Evolutionary conservation across 345 rosid species (phyloP).

Genomic region (Populus ilicifolia): DNA sequence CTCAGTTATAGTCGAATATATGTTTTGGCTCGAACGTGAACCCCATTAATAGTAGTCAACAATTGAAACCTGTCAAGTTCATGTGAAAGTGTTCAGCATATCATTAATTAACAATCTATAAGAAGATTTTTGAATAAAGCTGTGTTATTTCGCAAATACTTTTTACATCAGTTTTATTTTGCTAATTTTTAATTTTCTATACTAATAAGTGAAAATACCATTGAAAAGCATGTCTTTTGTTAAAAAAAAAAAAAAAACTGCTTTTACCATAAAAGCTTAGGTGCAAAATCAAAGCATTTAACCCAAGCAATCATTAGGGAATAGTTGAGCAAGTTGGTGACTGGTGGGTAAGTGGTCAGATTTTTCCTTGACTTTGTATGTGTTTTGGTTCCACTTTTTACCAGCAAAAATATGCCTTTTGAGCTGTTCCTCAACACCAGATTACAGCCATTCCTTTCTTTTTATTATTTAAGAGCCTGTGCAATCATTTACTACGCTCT

Average conservation of each 20-base stretch:
- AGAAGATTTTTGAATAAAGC: not conserved
- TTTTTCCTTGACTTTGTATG: not conserved
- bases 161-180: no score
- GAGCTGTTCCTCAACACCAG: constrained; percentile 34
- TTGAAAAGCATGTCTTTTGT: not conserved
- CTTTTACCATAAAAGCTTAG: not conserved
- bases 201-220: no score
- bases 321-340: constrained; percentile 7
- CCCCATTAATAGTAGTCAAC: not conserved
- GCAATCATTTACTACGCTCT: not conserved
- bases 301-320: constrained; percentile 25
- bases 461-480: not conserved
- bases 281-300: constrained; percentile 13
- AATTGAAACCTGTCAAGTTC: not conserved
- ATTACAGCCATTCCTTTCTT: not conserved
- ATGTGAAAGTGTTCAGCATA: not conserved
- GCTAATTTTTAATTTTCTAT: no score
- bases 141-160: no score
- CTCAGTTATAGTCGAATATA: not conserved
- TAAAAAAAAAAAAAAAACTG: not conserved
- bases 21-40: not conserved
- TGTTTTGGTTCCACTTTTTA: constrained; percentile 15
- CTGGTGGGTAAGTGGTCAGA: constrained; percentile 1
- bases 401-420: constrained; percentile 27
- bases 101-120: not conserved